Conservation (phyloP, 805 yeast species). For the Cyberlindnera euphorbiiphila region DNA sequence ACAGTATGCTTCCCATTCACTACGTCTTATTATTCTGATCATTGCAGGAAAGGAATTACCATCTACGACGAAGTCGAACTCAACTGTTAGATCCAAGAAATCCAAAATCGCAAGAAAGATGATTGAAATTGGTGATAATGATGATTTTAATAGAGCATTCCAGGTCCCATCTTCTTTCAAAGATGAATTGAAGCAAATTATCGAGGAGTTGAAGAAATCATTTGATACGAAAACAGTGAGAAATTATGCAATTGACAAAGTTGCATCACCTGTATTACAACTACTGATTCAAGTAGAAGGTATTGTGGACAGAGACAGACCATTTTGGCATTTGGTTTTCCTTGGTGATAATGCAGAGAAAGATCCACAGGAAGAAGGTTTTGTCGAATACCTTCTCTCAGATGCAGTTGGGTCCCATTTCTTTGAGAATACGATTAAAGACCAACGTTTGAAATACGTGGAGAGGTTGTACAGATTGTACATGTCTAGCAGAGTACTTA, state of each 20-base stretch:
- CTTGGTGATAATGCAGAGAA: conserved; percentile 43
- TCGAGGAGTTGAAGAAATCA: conserved; percentile 36
- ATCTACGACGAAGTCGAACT: conserved; percentile 61
- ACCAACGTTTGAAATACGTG: conserved; percentile 62
- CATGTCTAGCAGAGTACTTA: conserved; percentile 69
- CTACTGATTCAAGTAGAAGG: conserved; percentile 77
- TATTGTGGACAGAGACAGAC: conserved; percentile 67
- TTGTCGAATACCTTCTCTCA: conserved; percentile 76
- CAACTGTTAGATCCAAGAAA: conserved; percentile 75
- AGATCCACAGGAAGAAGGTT: conserved; percentile 66
- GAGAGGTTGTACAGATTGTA: conserved; percentile 67
- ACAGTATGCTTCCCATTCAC: conserved; percentile 84
- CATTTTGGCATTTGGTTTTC: conserved; percentile 65
- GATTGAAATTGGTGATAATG: conserved; percentile 81
- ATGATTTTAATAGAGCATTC: conserved; percentile 61
- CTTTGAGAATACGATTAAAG: conserved; percentile 64
- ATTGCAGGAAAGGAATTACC: conserved; percentile 78
- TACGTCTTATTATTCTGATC: conserved; percentile 67
- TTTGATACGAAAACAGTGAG: conserved; percentile 50
- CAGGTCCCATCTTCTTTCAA: conserved; percentile 71
- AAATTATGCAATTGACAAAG: conserved; percentile 69
- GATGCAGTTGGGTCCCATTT: conserved; percentile 95
- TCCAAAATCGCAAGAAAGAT: conserved; percentile 88
- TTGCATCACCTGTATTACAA: conserved; percentile 87
- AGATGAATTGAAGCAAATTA: conserved; percentile 48